phyloP scores from a whole-genome alignment of 1,284 basidiomycete species.

The Rhodotorula sp. region DNA sequence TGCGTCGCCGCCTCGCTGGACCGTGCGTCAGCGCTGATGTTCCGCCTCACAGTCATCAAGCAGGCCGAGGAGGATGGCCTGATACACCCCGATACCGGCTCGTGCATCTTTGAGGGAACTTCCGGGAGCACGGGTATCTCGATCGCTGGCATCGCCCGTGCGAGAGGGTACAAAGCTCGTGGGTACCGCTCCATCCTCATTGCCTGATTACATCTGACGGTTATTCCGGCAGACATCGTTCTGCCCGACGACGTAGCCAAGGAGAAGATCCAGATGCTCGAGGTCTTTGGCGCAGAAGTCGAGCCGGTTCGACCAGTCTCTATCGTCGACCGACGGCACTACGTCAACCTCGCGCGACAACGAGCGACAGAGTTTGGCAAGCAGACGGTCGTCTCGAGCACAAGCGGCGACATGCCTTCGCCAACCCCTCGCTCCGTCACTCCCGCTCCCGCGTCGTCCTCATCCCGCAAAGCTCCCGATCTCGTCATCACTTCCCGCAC shows the following conservation, averaged over 20 bases:
- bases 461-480: slow-evolving; percentile 2
- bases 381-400: slow-evolving; percentile 6
- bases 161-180: slow-evolving; percentile 57
- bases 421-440: background rate
- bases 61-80: slow-evolving; percentile 85
- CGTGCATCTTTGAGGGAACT: slow-evolving; percentile 95
- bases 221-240: slow-evolving; percentile 65
- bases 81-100: slow-evolving; percentile 81
- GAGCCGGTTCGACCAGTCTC: slow-evolving; percentile 63
- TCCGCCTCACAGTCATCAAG: slow-evolving; percentile 68
- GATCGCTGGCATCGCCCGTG: slow-evolving; percentile 82
- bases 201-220: background rate
- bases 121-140: slow-evolving; percentile 97
- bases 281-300: slow-evolving; percentile 81
- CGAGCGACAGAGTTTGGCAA: slow-evolving; percentile 71
- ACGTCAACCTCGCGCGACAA: slow-evolving; percentile 61
- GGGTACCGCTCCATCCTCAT: slow-evolving; percentile 50
- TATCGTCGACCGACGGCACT: slow-evolving; percentile 92
- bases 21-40: background rate
- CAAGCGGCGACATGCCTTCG: background rate
- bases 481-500: slow-evolving; percentile 20
- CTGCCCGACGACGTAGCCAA: slow-evolving; percentile 82
- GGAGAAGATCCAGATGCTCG: slow-evolving; percentile 83
- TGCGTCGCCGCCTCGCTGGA: slow-evolving; percentile 50
- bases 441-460: background rate